A percentile compares a stretch with the other conserved stretches of the same genome.
Evolutionary conservation across 2,329 filamentous ascomycete genomes (phyloP).

Genomic region (Arthroderma uncinatum): DNA sequence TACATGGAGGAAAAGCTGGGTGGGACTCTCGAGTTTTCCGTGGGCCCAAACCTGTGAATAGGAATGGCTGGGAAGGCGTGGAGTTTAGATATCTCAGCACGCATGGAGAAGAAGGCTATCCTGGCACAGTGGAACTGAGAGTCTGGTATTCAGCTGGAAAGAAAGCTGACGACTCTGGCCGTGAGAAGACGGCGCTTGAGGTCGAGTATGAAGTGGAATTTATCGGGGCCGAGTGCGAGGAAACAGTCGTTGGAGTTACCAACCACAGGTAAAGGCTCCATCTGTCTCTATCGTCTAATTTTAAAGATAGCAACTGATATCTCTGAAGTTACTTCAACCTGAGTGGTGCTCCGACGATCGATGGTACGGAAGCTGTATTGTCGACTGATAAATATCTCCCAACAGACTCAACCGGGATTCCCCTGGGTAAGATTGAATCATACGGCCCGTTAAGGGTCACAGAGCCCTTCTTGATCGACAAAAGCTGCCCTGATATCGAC

Average conservation of each 20-base stretch:
- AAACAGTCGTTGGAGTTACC: constrained; percentile 85
- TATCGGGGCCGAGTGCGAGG: constrained; percentile 62
- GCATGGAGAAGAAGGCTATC: constrained; percentile 82
- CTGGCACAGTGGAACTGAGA: constrained; percentile 66
- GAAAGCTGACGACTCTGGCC: constrained; percentile 45
- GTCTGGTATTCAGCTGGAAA: constrained; percentile 70
- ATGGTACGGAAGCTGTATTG: constrained; percentile 51
- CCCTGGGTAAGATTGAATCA: constrained; percentile 56
- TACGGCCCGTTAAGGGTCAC: constrained; percentile 52
- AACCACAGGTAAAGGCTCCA: constrained; percentile 65
- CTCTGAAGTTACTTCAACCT: constrained; percentile 56
- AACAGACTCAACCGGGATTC: constrained; percentile 62
- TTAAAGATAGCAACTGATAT: not conserved
- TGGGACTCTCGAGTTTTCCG: constrained; percentile 75
- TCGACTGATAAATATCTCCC: constrained; percentile 57
- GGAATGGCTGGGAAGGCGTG: constrained; percentile 53
- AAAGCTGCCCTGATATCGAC: constrained; percentile 64
- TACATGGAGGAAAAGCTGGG: constrained; percentile 61
- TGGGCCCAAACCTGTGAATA: constrained; percentile 52
- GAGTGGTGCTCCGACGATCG: constrained; percentile 44
- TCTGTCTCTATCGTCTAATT: not conserved
- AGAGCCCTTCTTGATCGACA: constrained; percentile 60
- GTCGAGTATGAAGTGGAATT: constrained; percentile 87
- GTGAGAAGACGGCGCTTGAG: constrained; percentile 58
- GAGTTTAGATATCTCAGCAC: constrained; percentile 55